Conservation (phyloP, 139 green algal genomes). For the Chlamydomonas schloesseri region DNA sequence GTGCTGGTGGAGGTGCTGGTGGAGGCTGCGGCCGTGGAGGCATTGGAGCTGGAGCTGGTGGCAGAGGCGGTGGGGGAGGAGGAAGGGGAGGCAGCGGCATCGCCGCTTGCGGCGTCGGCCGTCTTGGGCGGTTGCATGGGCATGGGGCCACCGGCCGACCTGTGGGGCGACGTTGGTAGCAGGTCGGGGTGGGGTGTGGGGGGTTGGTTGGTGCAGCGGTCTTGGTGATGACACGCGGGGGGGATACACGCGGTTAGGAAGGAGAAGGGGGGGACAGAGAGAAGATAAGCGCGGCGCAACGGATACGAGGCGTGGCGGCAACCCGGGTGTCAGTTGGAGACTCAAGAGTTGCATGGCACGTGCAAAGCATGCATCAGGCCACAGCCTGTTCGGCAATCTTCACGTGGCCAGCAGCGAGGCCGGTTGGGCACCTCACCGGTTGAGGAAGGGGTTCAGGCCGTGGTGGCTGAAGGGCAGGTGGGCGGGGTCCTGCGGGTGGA, state of each 20-base stretch:
- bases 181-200: background rate
- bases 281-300: too few species aligned
- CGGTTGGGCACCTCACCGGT: background rate
- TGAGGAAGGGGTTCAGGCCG: background rate
- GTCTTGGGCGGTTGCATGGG: constrained; percentile 7
- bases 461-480: constrained; percentile 43
- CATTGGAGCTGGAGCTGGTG: background rate
- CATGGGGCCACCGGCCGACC: background rate
- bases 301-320: too few species aligned
- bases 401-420: too few species aligned
- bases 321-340: too few species aligned
- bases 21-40: background rate
- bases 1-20: background rate
- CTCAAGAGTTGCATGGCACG: too few species aligned
- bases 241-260: too few species aligned
- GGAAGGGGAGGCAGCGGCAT: background rate
- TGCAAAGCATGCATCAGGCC: too few species aligned
- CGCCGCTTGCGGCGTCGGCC: background rate
- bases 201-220: too few species aligned
- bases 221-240: too few species aligned
- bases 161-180: background rate
- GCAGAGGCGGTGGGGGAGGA: background rate
- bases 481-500: background rate
- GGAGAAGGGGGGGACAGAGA: too few species aligned
- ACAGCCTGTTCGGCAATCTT: too few species aligned